Conservation (phyloP, 2,329 filamentous ascomycete species). For the Pseudocercospora musae region DNA sequence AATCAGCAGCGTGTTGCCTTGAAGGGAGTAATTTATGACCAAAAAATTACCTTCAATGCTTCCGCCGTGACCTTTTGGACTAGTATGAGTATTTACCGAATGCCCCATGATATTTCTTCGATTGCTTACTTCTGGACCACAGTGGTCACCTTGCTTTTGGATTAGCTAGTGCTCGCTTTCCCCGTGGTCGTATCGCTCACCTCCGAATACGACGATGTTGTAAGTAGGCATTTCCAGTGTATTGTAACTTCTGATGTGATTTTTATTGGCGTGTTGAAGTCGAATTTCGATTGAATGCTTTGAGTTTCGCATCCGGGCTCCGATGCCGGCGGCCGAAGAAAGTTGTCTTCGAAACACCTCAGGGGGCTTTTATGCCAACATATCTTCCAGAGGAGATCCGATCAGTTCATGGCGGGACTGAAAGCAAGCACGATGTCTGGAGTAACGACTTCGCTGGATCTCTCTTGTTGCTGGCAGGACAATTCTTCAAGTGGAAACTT, state of each 20-base stretch:
- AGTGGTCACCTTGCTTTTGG: conserved; percentile 59
- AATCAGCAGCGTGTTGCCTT: background rate
- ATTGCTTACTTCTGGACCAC: conserved; percentile 73
- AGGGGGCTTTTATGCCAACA: background rate
- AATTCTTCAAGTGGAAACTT: background rate
- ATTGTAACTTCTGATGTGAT: background rate
- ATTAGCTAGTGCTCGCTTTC: background rate
- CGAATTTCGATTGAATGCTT: background rate
- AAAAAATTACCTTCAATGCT: conserved; percentile 70
- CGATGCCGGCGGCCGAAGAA: background rate
- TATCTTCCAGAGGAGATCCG: background rate
- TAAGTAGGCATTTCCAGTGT: conserved; percentile 25
- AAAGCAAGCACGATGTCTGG: too few species aligned
- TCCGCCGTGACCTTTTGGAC: conserved; percentile 68
- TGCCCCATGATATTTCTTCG: background rate
- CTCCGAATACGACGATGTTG: conserved; percentile 27
- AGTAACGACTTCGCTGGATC: too few species aligned
- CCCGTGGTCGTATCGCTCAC: conserved; percentile 2
- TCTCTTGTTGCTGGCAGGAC: background rate
- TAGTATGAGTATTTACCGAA: conserved; percentile 13
- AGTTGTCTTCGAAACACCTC: background rate
- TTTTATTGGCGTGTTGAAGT: background rate
- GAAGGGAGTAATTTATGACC: background rate
- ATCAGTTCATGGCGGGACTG: background rate
- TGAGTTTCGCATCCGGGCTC: background rate